These are phyloP conservation scores for Lindgomyces ingoldianus DNA, from an alignment of 495 filamentous ascomycete genomes.

Conservation along the genomic window DNA sequence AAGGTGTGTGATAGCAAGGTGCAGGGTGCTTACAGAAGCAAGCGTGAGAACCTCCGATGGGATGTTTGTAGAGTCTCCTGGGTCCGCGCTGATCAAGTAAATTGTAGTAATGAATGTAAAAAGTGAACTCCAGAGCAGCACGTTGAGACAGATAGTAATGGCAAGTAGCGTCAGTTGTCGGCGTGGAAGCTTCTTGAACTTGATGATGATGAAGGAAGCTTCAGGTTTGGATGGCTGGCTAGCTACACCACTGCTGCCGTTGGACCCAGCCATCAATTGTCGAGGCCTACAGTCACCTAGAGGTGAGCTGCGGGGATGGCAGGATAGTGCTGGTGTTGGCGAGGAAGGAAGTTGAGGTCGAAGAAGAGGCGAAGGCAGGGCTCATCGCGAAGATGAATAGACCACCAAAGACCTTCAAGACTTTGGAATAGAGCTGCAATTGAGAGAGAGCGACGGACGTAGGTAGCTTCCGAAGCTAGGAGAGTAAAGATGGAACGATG, in stretches of 20 bases:
- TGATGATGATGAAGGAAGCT: slow-evolving; percentile 16
- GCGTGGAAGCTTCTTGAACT: slow-evolving; percentile 20
- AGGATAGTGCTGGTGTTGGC: background rate
- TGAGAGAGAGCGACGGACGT: slow-evolving; percentile 10
- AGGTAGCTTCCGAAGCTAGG: slow-evolving; percentile 23
- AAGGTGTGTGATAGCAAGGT: background rate
- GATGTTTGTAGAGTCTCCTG: slow-evolving; percentile 26
- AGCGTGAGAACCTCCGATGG: slow-evolving; percentile 29
- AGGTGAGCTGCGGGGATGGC: background rate
- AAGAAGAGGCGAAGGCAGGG: slow-evolving; percentile 22
- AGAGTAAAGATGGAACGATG: slow-evolving; percentile 25
- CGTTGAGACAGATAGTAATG: slow-evolving; percentile 31
- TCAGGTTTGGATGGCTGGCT: slow-evolving; percentile 28
- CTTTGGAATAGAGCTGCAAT: slow-evolving; percentile 1
- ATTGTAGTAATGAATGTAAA: slow-evolving; percentile 16
- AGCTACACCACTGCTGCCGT: slow-evolving; percentile 26
- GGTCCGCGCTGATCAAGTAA: slow-evolving; percentile 24
- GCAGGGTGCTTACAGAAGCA: slow-evolving; percentile 26
- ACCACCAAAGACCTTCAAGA: slow-evolving; percentile 12
- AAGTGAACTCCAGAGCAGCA: slow-evolving; percentile 37
- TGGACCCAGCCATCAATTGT: slow-evolving; percentile 33
- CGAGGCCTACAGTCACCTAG: slow-evolving; percentile 11
- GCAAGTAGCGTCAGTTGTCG: slow-evolving; percentile 30
- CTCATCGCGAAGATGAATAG: slow-evolving; percentile 31
- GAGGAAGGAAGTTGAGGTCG: background rate